These are phyloP conservation scores for Leucocoprinus birnbaumii DNA, from an alignment of 768 basidiomycete genomes.

Conservation along the genomic window DNA sequence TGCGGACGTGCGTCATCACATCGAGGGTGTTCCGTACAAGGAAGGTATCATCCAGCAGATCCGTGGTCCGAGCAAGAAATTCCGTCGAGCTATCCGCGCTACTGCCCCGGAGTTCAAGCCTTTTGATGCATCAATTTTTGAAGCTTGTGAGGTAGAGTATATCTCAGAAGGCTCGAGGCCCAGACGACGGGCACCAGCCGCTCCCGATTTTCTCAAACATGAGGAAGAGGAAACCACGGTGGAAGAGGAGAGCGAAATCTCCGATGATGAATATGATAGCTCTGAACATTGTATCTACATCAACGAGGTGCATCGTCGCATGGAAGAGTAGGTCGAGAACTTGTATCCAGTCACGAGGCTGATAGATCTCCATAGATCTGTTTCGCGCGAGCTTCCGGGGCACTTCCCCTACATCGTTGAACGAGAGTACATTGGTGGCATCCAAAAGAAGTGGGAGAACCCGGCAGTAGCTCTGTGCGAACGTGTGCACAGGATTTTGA, in stretches of 20 bases:
- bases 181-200: slow-evolving; percentile 9
- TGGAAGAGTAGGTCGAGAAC: slow-evolving; percentile 15
- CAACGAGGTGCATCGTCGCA: slow-evolving; percentile 22
- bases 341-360: neutral
- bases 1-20: slow-evolving; percentile 36
- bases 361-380: slow-evolving; percentile 51
- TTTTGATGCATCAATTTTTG: slow-evolving; percentile 31
- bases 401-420: slow-evolving; percentile 65
- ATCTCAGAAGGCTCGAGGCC: too few species aligned
- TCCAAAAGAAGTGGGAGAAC: slow-evolving; percentile 43
- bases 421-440: slow-evolving; percentile 39
- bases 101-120: slow-evolving; percentile 63
- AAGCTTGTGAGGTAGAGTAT: too few species aligned
- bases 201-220: too few species aligned
- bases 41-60: slow-evolving; percentile 57
- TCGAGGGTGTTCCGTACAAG: slow-evolving; percentile 52
- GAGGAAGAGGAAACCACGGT: too few species aligned
- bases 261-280: too few species aligned
- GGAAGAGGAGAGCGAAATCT: too few species aligned
- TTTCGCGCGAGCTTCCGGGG: slow-evolving; percentile 69
- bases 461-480: slow-evolving; percentile 48
- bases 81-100: slow-evolving; percentile 41
- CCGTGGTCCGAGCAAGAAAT: slow-evolving; percentile 42
- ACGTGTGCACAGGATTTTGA: slow-evolving; percentile 31
- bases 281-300: slow-evolving; percentile 18